Conservation (phyloP, 2,329 filamentous ascomycete species). For the Fusarium algeriense region DNA sequence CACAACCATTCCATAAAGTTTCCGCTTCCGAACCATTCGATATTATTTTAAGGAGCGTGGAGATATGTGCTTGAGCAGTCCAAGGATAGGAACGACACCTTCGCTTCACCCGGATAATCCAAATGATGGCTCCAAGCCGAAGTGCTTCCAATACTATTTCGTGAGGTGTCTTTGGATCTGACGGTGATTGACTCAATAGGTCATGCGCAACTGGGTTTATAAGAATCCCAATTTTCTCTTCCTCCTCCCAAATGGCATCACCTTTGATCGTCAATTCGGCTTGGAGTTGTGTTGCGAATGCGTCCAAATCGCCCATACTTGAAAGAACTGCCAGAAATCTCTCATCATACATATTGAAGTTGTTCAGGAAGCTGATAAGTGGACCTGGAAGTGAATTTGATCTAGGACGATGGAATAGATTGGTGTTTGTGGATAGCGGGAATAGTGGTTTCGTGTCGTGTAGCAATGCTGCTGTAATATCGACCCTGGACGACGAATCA, state of each 20-base stretch:
- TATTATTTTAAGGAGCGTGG: not conserved
- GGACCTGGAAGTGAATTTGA: slow-evolving; percentile 3
- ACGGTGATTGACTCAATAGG: not conserved
- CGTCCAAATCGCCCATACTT: slow-evolving; percentile 8
- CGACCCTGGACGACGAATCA: slow-evolving; percentile 6
- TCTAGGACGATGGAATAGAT: not conserved
- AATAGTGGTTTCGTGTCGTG: slow-evolving; percentile 15
- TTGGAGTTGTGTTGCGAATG: not conserved
- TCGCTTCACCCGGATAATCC: slow-evolving; percentile 16
- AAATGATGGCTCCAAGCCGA: slow-evolving; percentile 19
- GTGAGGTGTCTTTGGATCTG: not conserved
- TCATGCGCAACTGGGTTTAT: slow-evolving; percentile 2
- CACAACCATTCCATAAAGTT: not conserved
- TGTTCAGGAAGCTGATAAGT: not conserved
- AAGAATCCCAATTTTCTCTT: slow-evolving; percentile 2
- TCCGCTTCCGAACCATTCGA: not conserved
- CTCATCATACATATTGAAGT: not conserved
- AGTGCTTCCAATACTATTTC: not conserved
- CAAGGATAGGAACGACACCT: slow-evolving; percentile 16
- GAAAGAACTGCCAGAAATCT: not conserved
- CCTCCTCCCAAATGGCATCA: slow-evolving; percentile 7
- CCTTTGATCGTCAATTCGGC: not conserved
- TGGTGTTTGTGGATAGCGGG: not conserved
- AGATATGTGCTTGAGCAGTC: slow-evolving; percentile 10
- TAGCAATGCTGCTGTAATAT: slow-evolving; percentile 19